phyloP scores from a whole-genome alignment of 2,329 filamentous ascomycete genomes.

The Monilinia fructigena region DNA sequence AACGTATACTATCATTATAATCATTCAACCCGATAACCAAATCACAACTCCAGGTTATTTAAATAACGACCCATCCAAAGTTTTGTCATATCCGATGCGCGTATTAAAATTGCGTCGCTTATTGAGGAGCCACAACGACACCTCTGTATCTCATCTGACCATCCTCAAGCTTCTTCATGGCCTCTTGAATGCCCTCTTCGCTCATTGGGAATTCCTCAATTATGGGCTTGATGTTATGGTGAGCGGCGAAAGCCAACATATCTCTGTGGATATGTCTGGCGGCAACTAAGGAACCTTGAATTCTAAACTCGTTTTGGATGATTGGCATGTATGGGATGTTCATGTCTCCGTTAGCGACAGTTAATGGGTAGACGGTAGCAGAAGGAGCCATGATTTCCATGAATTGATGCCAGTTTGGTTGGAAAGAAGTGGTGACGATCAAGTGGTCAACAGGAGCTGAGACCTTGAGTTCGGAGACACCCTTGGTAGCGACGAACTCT shows the following conservation, averaged over 20 bases:
- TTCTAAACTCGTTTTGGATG: constrained; percentile 33
- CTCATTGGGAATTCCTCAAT: constrained; percentile 56
- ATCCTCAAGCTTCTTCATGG: constrained; percentile 54
- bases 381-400: constrained; percentile 58
- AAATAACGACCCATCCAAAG: too few species aligned
- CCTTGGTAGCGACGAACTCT: constrained; percentile 59
- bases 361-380: constrained; percentile 64
- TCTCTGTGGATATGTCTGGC: constrained; percentile 50
- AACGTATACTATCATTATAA: too few species aligned
- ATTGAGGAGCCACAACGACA: constrained; percentile 39
- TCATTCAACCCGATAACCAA: too few species aligned
- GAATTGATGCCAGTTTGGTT: constrained; percentile 62
- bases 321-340: constrained; percentile 38
- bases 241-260: constrained; percentile 59
- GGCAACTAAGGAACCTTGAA: constrained; percentile 38
- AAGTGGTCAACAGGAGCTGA: constrained; percentile 36
- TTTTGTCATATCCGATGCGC: not conserved
- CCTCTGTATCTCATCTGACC: constrained; percentile 56
- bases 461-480: constrained; percentile 37
- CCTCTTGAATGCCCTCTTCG: constrained; percentile 50
- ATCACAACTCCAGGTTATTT: too few species aligned
- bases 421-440: constrained; percentile 36
- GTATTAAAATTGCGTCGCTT: constrained; percentile 2
- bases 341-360: constrained; percentile 53
- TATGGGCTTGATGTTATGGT: constrained; percentile 60